Base-by-base conservation (phyloP, 1,139 yeast species). In the Candida sanyaensis region DNA sequence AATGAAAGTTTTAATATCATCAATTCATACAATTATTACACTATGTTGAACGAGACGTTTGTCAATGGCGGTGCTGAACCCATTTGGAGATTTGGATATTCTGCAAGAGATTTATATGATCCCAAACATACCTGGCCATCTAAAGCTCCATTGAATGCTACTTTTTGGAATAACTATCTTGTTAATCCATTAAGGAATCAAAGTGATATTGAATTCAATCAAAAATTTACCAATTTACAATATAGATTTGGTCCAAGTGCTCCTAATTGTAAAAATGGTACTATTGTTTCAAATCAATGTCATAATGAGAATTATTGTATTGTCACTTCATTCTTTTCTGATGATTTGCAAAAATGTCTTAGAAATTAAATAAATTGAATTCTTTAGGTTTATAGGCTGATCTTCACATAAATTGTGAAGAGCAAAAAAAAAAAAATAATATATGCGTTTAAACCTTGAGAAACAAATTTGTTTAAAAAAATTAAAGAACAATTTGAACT, bases 11-110 rank as follows among this genome's bases (percentile, higher is more conserved):
- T 83, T 69, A 79, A 79, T 51, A 71, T 86, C 50, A 72, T 83
- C 72, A 81, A 86, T 57, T 73, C 85, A 5, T 73, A 65, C 66
- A 84, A 83, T 58, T 83, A 74, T 65, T 84, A 73, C 64, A 71
- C 83, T 27, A 65, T 68, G 48, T 69, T 82, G 56, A 80, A 81
- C 58, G 77, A 74, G 41, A 81, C 86, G 5, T 79, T 75, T 58
- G 59, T 62, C 49, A 71, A 73, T 49, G 73, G 71, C 13, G 80
- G 79, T 32, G 66, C 60, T 8, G 86, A 80, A 55, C 85, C 86
- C 17, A 60, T 56, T 13, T 82, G 86, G 86, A 62, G 65, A 49
- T 76, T 72, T 48, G 85, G 80, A 54, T 82, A 82, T 57, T 72
- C 78, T 46, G 77, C 84, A 0, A 73, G 86, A 65, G 77, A 72